phyloP scores from a whole-genome alignment of 257 asterid species.

The Asclepias syriaca region DNA sequence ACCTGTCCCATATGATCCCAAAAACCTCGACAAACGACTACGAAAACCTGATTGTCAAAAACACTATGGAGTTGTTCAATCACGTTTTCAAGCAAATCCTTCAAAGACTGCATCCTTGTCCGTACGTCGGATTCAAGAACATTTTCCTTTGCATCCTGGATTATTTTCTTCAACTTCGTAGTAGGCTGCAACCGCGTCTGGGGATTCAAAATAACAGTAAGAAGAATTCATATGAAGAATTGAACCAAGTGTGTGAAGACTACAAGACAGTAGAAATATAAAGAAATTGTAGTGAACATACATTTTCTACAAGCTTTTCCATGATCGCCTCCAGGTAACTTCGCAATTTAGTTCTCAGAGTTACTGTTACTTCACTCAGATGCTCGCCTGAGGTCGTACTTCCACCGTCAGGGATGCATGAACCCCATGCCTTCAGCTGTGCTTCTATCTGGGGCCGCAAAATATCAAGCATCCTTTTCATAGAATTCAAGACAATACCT shows the following conservation, averaged over 20 bases:
- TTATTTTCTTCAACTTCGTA: constrained; percentile 75
- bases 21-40: constrained; percentile 64
- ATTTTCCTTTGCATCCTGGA: constrained; percentile 75
- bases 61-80: constrained; percentile 56
- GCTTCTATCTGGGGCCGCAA: constrained; percentile 67
- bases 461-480: constrained; percentile 80
- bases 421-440: constrained; percentile 70
- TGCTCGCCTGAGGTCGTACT: constrained; percentile 62
- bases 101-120: constrained; percentile 67
- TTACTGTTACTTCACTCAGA: constrained; percentile 78
- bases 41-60: constrained; percentile 70
- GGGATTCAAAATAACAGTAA: constrained; percentile 14
- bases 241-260: too few relatives aligned
- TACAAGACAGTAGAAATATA: too few relatives aligned
- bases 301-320: constrained; percentile 86
- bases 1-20: constrained; percentile 99
- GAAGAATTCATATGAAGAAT: background rate
- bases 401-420: constrained; percentile 72
- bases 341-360: constrained; percentile 79
- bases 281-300: constrained; percentile 22
- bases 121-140: constrained; percentile 60
- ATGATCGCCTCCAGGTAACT: constrained; percentile 69
- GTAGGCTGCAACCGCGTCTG: constrained; percentile 74
- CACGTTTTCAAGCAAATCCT: constrained; percentile 55
- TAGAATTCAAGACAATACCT: constrained; percentile 77